Percentiles rank a stretch among this genome's conserved stretches.
These are phyloP conservation scores for Phyllosticta citribraziliensis DNA, from an alignment of 2,329 filamentous ascomycete genomes.

Conservation along the genomic window DNA sequence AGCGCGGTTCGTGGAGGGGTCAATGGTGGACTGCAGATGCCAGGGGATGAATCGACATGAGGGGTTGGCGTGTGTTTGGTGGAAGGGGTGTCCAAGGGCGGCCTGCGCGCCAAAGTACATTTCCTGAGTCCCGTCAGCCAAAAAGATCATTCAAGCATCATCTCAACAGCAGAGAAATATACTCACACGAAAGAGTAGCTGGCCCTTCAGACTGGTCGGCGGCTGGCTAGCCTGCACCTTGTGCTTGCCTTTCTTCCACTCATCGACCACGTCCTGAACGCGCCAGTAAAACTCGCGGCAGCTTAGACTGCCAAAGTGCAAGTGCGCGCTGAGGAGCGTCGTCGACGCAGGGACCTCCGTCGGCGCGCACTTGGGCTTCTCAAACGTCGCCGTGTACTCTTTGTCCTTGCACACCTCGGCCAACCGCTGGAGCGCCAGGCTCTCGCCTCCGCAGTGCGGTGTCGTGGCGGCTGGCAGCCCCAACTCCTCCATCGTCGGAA, in stretches of 20 bases:
- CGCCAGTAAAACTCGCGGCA: slow-evolving; percentile 65
- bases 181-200: slow-evolving; percentile 54
- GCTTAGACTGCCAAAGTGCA: slow-evolving; percentile 67
- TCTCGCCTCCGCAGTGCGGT: slow-evolving; percentile 62
- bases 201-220: slow-evolving; percentile 61
- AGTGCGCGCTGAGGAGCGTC: slow-evolving; percentile 60
- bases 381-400: slow-evolving; percentile 62
- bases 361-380: slow-evolving; percentile 66
- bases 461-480: slow-evolving; percentile 45
- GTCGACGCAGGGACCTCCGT: slow-evolving; percentile 67
- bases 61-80: slow-evolving; percentile 55
- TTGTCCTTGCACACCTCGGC: slow-evolving; percentile 50
- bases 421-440: slow-evolving; percentile 48
- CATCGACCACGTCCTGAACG: slow-evolving; percentile 51
- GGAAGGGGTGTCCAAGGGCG: slow-evolving; percentile 52
- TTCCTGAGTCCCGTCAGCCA: slow-evolving; percentile 33
- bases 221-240: slow-evolving; percentile 34
- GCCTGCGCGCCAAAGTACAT: slow-evolving; percentile 79
- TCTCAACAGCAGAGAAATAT: neutral
- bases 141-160: neutral
- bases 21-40: slow-evolving; percentile 58
- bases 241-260: slow-evolving; percentile 44
- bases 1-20: slow-evolving; percentile 22
- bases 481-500: slow-evolving; percentile 63
- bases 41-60: slow-evolving; percentile 68